phyloP scores from a whole-genome alignment of 305 asterid species.

The Caryopteris hybrid region DNA sequence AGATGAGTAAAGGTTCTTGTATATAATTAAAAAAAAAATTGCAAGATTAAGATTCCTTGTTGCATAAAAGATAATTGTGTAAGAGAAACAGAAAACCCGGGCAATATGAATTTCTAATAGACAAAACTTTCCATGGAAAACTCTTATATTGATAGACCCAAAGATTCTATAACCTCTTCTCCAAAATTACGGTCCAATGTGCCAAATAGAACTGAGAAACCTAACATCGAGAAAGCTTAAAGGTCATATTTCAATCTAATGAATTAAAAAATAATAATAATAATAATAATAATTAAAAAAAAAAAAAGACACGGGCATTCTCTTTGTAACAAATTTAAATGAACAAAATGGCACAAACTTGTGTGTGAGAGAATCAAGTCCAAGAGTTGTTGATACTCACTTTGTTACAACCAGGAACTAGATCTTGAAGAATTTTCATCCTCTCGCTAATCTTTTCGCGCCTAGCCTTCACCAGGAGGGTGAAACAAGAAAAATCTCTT shows the following conservation, averaged over 20 bases:
- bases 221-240: not conserved
- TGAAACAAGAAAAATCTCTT: slow-evolving; percentile 11
- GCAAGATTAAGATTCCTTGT: not conserved
- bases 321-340: not conserved
- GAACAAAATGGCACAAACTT: not conserved
- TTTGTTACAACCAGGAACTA: slow-evolving; percentile 96
- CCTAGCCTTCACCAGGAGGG: slow-evolving; percentile 67
- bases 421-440: slow-evolving; percentile 93
- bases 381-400: slow-evolving; percentile 34
- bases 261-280: too few relatives aligned
- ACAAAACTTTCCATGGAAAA: not conserved
- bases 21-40: not conserved
- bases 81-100: not conserved
- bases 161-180: not conserved
- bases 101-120: not conserved
- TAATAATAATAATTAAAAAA: too few relatives aligned
- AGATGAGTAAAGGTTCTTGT: not conserved
- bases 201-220: slow-evolving; percentile 6
- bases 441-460: slow-evolving; percentile 92
- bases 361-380: not conserved
- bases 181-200: not conserved
- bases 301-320: not conserved
- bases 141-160: not conserved
- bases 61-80: not conserved
- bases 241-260: not conserved